A percentile compares a stretch with the other conserved stretches of the same genome.
phyloP scores from a whole-genome alignment of 2,329 filamentous ascomycete species.

The Blastomyces percursus region DNA sequence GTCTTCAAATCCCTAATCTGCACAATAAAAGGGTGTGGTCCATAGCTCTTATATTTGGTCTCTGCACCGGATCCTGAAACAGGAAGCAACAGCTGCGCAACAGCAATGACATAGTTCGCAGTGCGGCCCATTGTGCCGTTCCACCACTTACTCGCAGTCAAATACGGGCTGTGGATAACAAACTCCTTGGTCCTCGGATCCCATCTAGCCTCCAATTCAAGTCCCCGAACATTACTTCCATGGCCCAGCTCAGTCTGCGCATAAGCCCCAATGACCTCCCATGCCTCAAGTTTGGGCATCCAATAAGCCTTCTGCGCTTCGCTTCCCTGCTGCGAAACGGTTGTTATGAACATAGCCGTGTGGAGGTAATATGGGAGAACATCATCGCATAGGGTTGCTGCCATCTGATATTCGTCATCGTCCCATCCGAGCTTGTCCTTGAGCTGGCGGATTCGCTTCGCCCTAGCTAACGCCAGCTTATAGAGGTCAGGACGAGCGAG shows the following conservation, averaged over 20 bases:
- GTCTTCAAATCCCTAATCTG: conserved; percentile 29
- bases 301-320: conserved; percentile 35
- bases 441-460: conserved; percentile 40
- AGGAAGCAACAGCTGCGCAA: conserved; percentile 37
- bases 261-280: conserved; percentile 38
- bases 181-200: conserved; percentile 35
- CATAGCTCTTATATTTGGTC: conserved; percentile 24
- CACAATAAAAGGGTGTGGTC: conserved; percentile 39
- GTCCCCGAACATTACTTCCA: conserved; percentile 37
- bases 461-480: conserved; percentile 42
- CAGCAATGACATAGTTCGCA: conserved; percentile 40
- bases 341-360: conserved; percentile 38
- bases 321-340: conserved; percentile 36
- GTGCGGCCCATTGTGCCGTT: conserved; percentile 39
- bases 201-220: conserved; percentile 37
- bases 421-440: conserved; percentile 39
- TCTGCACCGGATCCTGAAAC: conserved; percentile 16
- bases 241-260: conserved; percentile 39
- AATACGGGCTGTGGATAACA: conserved; percentile 36
- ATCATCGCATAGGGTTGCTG: conserved; percentile 43
- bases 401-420: conserved; percentile 41
- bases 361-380: conserved; percentile 45
- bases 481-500: conserved; percentile 43
- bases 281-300: conserved; percentile 36
- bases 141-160: conserved; percentile 42